phyloP scores from a whole-genome alignment of 306 rosid genomes.

The Glycine soja region DNA sequence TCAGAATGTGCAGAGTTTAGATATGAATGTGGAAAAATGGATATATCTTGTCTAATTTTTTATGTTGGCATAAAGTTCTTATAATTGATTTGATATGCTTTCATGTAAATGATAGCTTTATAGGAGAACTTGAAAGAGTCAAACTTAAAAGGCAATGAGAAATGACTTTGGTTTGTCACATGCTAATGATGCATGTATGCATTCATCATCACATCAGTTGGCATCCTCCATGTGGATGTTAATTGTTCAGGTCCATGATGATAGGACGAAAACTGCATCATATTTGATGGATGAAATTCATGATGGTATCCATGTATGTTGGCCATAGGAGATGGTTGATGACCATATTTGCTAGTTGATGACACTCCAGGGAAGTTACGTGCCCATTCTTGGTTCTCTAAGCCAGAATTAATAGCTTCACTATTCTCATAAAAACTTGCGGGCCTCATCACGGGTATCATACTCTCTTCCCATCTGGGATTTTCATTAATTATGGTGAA shows the following conservation, averaged over 20 bases:
- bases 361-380: conserved; percentile 25
- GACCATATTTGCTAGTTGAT: conserved; percentile 11
- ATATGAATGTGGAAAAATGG: not conserved
- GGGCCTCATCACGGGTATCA: conserved; percentile 17
- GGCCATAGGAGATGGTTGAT: conserved; percentile 33
- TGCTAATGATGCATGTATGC: not conserved
- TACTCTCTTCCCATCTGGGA: conserved; percentile 32
- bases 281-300: conserved; percentile 14
- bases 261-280: conserved; percentile 25
- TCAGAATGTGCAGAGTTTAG: not conserved
- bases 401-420: conserved; percentile 9
- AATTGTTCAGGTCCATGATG: conserved; percentile 13
- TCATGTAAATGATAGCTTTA: no score
- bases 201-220: no score
- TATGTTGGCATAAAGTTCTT: not conserved
- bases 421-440: conserved; percentile 31
- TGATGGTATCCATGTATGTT: conserved; percentile 31
- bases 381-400: conserved; percentile 44
- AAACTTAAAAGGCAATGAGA: no score
- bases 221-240: conserved; percentile 21
- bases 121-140: not conserved
- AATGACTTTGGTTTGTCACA: not conserved
- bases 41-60: not conserved
- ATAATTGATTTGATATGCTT: not conserved
- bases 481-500: not conserved